These are phyloP conservation scores for Ceratobasidium sp. DNA, from an alignment of 1,284 basidiomycete species.

Conservation along the genomic window DNA sequence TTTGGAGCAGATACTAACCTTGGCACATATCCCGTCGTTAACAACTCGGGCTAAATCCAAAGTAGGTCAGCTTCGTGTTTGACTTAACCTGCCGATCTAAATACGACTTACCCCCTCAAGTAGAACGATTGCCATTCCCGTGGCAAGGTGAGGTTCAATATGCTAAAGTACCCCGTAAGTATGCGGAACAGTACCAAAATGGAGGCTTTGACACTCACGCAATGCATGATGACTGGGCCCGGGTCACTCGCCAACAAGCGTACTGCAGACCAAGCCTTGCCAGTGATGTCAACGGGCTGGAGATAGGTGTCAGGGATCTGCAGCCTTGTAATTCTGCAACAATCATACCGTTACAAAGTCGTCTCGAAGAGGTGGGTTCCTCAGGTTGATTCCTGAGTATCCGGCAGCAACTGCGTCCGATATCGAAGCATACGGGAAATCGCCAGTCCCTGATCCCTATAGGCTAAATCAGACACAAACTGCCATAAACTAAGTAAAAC, in stretches of 20 bases:
- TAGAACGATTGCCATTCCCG: slow-evolving; percentile 15
- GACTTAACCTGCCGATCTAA: too few relatives aligned
- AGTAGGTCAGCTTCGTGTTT: background rate
- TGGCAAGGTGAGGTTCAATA: slow-evolving; percentile 21
- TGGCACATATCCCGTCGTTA: slow-evolving; percentile 4
- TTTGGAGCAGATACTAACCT: background rate
- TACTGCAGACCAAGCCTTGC: slow-evolving; percentile 5
- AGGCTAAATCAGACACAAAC: too few relatives aligned
- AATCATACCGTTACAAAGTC: slow-evolving; percentile 16
- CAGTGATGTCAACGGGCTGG: background rate
- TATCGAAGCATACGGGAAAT: slow-evolving; percentile 8
- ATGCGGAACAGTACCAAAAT: background rate
- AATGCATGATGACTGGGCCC: slow-evolving; percentile 16
- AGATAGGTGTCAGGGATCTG: background rate
- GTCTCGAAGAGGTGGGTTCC: slow-evolving; percentile 5
- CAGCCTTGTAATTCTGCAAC: background rate
- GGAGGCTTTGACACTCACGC: background rate
- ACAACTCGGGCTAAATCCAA: background rate
- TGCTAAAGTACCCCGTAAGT: background rate
- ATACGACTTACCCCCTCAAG: slow-evolving; percentile 7
- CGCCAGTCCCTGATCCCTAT: slow-evolving; percentile 8
- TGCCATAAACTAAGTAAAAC: background rate
- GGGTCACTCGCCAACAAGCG: background rate
- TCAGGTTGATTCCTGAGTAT: slow-evolving; percentile 5
- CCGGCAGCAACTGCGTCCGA: background rate